A percentile compares a stretch with the other conserved stretches of the same genome.
phyloP scores from a whole-genome alignment of 2,329 filamentous ascomycete genomes.

The Ophiostoma tasmaniense region DNA sequence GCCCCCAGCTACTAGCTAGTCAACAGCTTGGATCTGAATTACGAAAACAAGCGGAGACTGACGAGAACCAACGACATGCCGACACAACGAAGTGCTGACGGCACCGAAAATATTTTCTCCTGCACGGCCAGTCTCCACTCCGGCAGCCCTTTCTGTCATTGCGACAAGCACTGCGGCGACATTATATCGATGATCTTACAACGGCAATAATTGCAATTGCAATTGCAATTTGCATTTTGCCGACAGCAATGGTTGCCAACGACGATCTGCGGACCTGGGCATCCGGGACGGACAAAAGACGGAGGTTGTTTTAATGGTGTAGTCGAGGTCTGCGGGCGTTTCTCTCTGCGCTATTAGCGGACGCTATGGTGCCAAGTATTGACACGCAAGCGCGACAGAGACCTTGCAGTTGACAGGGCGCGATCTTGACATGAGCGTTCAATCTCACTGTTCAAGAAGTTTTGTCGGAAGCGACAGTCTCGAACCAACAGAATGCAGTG shows the following conservation, averaged over 20 bases:
- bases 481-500: background rate
- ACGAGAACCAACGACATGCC: background rate
- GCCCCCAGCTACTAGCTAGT: background rate
- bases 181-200: background rate
- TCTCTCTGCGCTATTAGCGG: background rate
- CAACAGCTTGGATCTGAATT: background rate
- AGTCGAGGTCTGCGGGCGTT: background rate
- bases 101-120: background rate
- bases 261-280: background rate
- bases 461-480: background rate
- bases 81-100: background rate
- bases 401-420: background rate
- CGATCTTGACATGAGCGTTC: background rate
- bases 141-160: background rate
- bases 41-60: background rate
- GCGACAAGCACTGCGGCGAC: background rate
- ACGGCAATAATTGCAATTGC: background rate
- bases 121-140: background rate
- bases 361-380: background rate
- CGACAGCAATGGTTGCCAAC: background rate
- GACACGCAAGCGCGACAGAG: background rate
- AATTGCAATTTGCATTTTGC: background rate
- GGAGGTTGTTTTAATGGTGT: background rate
- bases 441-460: background rate
- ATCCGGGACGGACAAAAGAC: background rate